These are phyloP conservation scores for Cadophora luteo-olivacea DNA, from an alignment of 2,329 filamentous ascomycete genomes.

Conservation along the genomic window DNA sequence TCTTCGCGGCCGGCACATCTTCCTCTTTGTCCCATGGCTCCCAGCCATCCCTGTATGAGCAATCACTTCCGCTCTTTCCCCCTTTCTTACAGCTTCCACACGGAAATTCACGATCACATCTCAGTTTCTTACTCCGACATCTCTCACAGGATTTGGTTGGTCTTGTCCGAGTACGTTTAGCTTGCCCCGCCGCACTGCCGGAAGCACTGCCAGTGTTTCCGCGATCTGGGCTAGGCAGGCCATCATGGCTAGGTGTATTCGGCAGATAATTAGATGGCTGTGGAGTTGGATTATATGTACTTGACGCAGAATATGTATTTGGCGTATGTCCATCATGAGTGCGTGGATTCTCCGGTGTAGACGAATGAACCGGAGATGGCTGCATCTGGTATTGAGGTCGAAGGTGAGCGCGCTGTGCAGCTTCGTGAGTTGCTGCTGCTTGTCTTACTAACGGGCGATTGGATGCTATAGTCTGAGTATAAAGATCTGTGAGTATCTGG, in stretches of 20 bases:
- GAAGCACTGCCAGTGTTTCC: background rate
- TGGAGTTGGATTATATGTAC: background rate
- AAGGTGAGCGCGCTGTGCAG: background rate
- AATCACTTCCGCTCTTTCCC: conserved; percentile 21
- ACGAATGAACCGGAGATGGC: conserved; percentile 2
- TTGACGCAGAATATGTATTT: background rate
- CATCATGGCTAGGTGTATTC: background rate
- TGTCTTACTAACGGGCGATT: background rate
- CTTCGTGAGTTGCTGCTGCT: background rate
- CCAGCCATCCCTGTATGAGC: conserved; percentile 16
- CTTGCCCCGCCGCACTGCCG: background rate
- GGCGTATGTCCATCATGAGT: background rate
- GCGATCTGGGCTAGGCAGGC: background rate
- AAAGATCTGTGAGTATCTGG: conserved; percentile 24
- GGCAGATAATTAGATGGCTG: background rate
- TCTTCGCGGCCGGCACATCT: conserved; percentile 15
- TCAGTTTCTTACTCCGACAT: conserved; percentile 63
- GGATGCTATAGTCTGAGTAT: conserved; percentile 3
- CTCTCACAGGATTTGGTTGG: conserved; percentile 64
- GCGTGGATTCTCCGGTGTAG: background rate
- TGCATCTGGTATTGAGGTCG: background rate
- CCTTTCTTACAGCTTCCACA: conserved; percentile 58
- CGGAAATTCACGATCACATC: conserved; percentile 61
- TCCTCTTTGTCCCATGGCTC: conserved; percentile 18
- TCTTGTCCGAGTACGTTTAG: conserved; percentile 48